Conservation (phyloP, 805 yeast genomes). For the Metschnikowia lochheadii region DNA sequence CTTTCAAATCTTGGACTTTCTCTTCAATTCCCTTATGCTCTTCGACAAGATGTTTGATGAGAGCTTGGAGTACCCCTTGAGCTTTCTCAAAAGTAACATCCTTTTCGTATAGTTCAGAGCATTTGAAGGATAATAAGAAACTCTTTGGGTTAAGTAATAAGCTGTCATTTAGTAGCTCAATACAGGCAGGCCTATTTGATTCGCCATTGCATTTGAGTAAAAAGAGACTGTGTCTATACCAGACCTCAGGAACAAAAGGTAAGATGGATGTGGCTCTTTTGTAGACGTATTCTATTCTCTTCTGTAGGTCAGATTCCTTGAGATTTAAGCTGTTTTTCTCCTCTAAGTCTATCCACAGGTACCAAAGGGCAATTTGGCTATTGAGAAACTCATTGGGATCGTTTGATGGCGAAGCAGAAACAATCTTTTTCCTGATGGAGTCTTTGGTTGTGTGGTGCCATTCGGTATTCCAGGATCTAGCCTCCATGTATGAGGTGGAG, state of each 20-base stretch:
- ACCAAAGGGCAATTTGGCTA: constrained; percentile 56
- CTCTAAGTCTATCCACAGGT: constrained; percentile 78
- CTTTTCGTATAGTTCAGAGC: constrained; percentile 68
- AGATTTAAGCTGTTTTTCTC: constrained; percentile 62
- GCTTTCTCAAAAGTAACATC: constrained; percentile 50
- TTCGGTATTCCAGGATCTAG: constrained; percentile 73
- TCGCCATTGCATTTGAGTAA: constrained; percentile 30
- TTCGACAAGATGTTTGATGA: constrained; percentile 45
- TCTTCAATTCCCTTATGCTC: constrained; percentile 29
- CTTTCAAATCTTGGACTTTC: constrained; percentile 21
- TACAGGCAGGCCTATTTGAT: constrained; percentile 37
- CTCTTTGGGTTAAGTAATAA: constrained; percentile 66
- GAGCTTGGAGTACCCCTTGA: constrained; percentile 43
- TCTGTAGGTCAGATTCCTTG: constrained; percentile 40
- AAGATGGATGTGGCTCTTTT: constrained; percentile 61
- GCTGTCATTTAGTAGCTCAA: constrained; percentile 52
- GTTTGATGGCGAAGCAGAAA: constrained; percentile 23
- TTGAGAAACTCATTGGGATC: constrained; percentile 20
- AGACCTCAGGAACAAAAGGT: constrained; percentile 66
- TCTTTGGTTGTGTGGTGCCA: constrained; percentile 55
- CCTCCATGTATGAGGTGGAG: constrained; percentile 81
- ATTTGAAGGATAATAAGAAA: constrained; percentile 57
- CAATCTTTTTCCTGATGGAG: constrained; percentile 40
- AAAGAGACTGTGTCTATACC: constrained; percentile 60
- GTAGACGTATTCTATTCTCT: constrained; percentile 68